Conservation (phyloP, 495 filamentous ascomycete genomes). For the Letharia columbiana region DNA sequence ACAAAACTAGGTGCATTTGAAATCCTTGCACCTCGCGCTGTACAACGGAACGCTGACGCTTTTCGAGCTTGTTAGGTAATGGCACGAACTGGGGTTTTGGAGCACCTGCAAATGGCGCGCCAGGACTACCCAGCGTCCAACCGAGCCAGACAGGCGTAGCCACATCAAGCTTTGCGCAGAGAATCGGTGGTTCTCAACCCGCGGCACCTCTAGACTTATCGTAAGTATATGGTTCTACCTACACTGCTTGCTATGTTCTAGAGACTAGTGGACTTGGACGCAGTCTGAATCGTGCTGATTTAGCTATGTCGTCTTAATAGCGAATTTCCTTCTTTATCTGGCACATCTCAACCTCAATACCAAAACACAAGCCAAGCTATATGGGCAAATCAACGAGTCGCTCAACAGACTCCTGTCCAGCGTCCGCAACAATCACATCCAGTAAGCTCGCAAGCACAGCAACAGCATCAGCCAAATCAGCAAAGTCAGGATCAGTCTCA, state of each 20-base stretch:
- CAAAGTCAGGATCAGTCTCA: slow-evolving; percentile 53
- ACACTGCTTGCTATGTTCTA: neutral
- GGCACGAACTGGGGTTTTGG: slow-evolving; percentile 69
- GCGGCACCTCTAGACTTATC: slow-evolving; percentile 67
- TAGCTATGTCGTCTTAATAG: slow-evolving; percentile 37
- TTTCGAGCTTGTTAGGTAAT: slow-evolving; percentile 45
- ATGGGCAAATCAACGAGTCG: slow-evolving; percentile 57
- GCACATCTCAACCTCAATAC: slow-evolving; percentile 56
- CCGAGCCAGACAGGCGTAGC: slow-evolving; percentile 50
- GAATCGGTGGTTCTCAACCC: slow-evolving; percentile 67
- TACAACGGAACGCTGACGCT: slow-evolving; percentile 14
- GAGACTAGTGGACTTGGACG: neutral
- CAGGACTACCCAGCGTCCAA: slow-evolving; percentile 50
- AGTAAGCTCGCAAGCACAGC: slow-evolving; percentile 42
- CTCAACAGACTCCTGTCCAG: slow-evolving; percentile 56
- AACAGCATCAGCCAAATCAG: slow-evolving; percentile 44
- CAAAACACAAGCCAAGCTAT: slow-evolving; percentile 51
- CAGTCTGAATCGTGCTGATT: slow-evolving; percentile 4
- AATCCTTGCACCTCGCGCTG: neutral
- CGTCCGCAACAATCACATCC: slow-evolving; percentile 47
- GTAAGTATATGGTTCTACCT: slow-evolving; percentile 47
- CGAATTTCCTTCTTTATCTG: slow-evolving; percentile 78
- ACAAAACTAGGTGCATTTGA: slow-evolving; percentile 54
- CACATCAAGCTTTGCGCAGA: slow-evolving; percentile 72
- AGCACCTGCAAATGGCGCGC: slow-evolving; percentile 60